Percentiles rank a stretch among this genome's conserved stretches.
These are phyloP conservation scores for Botrytis galanthina DNA, from an alignment of 2,329 filamentous ascomycete species.

Conservation along the genomic window DNA sequence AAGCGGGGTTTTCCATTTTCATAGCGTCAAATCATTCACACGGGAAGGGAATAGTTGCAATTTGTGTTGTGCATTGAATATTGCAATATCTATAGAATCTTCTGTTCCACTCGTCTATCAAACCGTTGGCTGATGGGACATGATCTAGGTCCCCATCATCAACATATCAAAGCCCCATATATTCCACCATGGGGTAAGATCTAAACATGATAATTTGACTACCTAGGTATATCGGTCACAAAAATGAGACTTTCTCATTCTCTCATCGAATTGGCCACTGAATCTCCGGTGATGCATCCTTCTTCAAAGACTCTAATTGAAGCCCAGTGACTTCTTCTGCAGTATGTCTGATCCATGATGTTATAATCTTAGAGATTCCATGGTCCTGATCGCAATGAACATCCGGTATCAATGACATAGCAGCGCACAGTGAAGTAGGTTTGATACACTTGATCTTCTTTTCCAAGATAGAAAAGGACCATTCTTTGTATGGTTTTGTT, in stretches of 20 bases:
- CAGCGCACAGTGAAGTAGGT: neutral
- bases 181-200: neutral
- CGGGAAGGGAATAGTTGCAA: too few relatives aligned
- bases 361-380: neutral
- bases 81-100: neutral
- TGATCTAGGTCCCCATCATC: neutral
- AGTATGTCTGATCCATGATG: neutral
- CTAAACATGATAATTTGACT: neutral
- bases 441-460: neutral
- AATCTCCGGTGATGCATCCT: neutral
- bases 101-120: too few relatives aligned
- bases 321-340: neutral
- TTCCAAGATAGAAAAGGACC: neutral
- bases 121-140: neutral
- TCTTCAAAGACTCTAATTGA: neutral
- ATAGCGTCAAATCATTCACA: neutral
- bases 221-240: neutral
- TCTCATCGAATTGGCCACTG: neutral
- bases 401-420: neutral
- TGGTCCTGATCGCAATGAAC: neutral
- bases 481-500: neutral
- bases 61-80: neutral
- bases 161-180: neutral
- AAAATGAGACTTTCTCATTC: neutral
- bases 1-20: too few relatives aligned